Evolutionary conservation across 2,329 filamentous ascomycete species (phyloP), one percentile per base, ranked within the genome.

Genomic region (Falciphora oryzae): DNA sequence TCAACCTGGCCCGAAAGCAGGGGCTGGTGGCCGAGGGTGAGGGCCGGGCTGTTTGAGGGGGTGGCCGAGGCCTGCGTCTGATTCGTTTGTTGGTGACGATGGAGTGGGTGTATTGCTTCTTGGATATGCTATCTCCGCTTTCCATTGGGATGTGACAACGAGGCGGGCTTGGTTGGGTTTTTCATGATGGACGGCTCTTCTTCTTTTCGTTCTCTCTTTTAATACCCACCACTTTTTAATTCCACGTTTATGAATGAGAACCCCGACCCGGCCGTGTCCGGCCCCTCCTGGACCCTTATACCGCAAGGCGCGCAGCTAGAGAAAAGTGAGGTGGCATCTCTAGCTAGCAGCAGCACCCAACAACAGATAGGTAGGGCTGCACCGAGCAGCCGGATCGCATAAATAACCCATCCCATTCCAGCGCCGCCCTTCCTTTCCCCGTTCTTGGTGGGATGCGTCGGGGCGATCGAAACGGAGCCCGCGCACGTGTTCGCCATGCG

Each of bases 1-100:
- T 88, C 64, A 85, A 86, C 63, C 81, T 80, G 63, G 86, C 85
- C 4, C 75, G 79, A 60, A 79, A 76, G 69, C 77, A 77, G 59
- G 73, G 73, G 0, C 63, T 77, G 29, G 70, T 68, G 14, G 66
- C 65, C 1, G 63, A 38, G 1, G 69, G 65, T 35, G 63, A 25
- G 28, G 59, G 27, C 10, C 16, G 61, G 18, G 50, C 31, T 63
- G 61, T 32, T 63, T 63, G 32, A 53, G 22, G 27, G 29, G 44
- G 18, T 6, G 29, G 8, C 32, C 25, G 1, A 6, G 28, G 35
- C 32, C 11, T 1, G 5, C 16, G 35, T 18, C 11, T 53, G 35
- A 5, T 1, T n/a, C 6, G 57, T 58, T 28, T 29, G 25, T 4
- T 28, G 18, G 25, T n/a, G 22, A 8, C 16, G 38, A 3, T 18